Percentiles rank a stretch among this genome's conserved stretches.
Evolutionary conservation across 176 grass and related monocot genomes (phyloP).

Genomic region (Musa itinerans): DNA sequence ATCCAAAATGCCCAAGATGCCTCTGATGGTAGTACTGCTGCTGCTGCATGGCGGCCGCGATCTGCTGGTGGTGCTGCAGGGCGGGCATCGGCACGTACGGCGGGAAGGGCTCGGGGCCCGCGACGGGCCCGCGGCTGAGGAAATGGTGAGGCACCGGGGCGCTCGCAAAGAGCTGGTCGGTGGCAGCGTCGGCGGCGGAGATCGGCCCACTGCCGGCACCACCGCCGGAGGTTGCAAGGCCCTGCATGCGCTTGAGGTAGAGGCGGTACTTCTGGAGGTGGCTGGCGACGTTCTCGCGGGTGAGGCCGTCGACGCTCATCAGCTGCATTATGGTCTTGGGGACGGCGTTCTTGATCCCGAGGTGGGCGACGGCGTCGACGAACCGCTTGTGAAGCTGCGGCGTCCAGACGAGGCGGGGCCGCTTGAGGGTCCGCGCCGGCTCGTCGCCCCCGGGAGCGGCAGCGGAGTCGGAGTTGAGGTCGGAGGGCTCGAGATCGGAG

Average conservation of each 20-base stretch:
- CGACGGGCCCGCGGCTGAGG: slow-evolving; percentile 5
- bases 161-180: slow-evolving; percentile 16
- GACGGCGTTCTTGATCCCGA: slow-evolving; percentile 18
- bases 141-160: slow-evolving; percentile 16
- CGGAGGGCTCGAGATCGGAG: slow-evolving; percentile 1
- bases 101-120: not conserved
- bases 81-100: slow-evolving; percentile 2
- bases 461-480: not conserved
- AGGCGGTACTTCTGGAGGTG: slow-evolving; percentile 21
- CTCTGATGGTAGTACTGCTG: slow-evolving; percentile 20
- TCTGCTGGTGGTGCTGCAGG: slow-evolving; percentile 11
- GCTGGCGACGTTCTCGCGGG: slow-evolving; percentile 19
- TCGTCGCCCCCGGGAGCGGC: not conserved
- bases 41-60: slow-evolving; percentile 14
- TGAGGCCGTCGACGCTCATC: slow-evolving; percentile 22
- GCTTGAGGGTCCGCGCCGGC: slow-evolving; percentile 16
- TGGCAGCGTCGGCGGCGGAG: slow-evolving; percentile 17
- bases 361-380: slow-evolving; percentile 15
- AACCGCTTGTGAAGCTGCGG: slow-evolving; percentile 19
- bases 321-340: slow-evolving; percentile 23
- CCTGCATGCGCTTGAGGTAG: slow-evolving; percentile 21
- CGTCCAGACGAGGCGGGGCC: slow-evolving; percentile 16
- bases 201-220: not conserved
- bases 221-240: not conserved
- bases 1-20: slow-evolving; percentile 18